phyloP scores from a whole-genome alignment of 2,329 filamentous ascomycete species.

The Pseudogymnoascus sp. region DNA sequence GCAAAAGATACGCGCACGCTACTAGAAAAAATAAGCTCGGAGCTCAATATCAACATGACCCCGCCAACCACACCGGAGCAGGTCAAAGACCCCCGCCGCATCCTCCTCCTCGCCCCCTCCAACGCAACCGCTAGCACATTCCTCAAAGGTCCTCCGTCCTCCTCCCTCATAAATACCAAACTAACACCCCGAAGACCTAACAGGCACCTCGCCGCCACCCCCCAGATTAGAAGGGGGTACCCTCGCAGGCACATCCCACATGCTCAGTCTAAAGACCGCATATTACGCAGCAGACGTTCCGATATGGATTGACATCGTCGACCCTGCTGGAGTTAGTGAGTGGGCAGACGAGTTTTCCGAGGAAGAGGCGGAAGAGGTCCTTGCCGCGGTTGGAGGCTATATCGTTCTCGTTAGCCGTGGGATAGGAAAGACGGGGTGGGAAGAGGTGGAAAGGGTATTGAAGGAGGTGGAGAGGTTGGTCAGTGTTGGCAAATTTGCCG shows the following conservation, averaged over 20 bases:
- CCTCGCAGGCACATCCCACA: conserved; percentile 54
- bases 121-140: conserved; percentile 42
- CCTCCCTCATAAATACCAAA: neutral
- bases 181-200: conserved; percentile 39
- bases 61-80: neutral
- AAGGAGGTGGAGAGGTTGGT: conserved; percentile 48
- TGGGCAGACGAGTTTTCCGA: conserved; percentile 55
- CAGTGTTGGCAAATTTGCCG: conserved; percentile 34
- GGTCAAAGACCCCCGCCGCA: conserved; percentile 45
- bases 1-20: neutral
- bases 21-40: neutral
- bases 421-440: conserved; percentile 18
- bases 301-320: conserved; percentile 53
- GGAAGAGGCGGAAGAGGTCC: conserved; percentile 54
- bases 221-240: conserved; percentile 30
- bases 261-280: conserved; percentile 45
- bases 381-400: conserved; percentile 53
- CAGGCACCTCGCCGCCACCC: conserved; percentile 37
- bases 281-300: conserved; percentile 57
- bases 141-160: conserved; percentile 42
- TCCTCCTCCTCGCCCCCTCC: conserved; percentile 43
- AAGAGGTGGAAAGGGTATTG: conserved; percentile 36
- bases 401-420: conserved; percentile 46
- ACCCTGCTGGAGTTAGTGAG: conserved; percentile 11
- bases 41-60: neutral